Evolutionary conservation across 2,329 filamentous ascomycete genomes (phyloP).

Genomic region (Monilinia fructicola): DNA sequence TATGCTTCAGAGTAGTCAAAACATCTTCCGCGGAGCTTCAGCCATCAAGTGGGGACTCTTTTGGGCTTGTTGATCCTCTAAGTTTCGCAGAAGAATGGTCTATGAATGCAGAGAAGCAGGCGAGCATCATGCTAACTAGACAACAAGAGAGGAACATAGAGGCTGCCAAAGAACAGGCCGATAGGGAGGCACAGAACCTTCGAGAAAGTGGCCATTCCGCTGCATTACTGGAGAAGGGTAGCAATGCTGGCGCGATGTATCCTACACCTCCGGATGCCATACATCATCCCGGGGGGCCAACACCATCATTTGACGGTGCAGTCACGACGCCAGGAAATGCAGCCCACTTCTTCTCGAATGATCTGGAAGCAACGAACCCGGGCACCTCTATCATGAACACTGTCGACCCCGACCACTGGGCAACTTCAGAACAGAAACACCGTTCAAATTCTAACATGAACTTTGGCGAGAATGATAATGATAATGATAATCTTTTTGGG

Average conservation of each 20-base stretch:
- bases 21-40: conserved; percentile 23
- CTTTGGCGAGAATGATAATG: conserved; percentile 36
- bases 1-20: conserved; percentile 38
- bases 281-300: conserved; percentile 53
- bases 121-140: conserved; percentile 49
- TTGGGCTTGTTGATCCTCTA: conserved; percentile 39
- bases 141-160: conserved; percentile 51
- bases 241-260: conserved; percentile 59
- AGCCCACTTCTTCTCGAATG: conserved; percentile 42
- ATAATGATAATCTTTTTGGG: conserved; percentile 58
- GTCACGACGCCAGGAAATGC: conserved; percentile 55
- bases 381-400: conserved; percentile 27
- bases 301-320: conserved; percentile 56
- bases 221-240: conserved; percentile 51
- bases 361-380: conserved; percentile 39
- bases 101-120: conserved; percentile 41
- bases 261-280: conserved; percentile 70
- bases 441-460: conserved; percentile 29
- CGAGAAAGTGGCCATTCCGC: conserved; percentile 54
- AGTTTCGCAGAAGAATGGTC: conserved; percentile 43
- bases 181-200: conserved; percentile 46
- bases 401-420: conserved; percentile 36
- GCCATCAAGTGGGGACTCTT: conserved; percentile 5
- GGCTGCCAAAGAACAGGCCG: conserved; percentile 44
- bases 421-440: conserved; percentile 33